Conservation (phyloP, 1,284 basidiomycete species). For the Melanopsichium pennsylvanicum region DNA sequence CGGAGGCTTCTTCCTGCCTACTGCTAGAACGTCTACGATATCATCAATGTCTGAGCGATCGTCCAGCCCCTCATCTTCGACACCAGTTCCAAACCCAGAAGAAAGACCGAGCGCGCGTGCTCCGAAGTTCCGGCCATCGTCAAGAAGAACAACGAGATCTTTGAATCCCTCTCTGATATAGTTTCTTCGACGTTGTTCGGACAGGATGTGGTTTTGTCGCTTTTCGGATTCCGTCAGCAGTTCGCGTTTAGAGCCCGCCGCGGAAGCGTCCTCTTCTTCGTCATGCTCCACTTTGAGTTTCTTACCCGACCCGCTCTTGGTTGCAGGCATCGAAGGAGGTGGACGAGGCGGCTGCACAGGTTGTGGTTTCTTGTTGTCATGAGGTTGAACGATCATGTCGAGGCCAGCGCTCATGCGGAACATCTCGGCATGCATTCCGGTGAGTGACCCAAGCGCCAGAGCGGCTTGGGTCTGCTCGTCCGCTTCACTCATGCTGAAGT, state of each 20-base stretch:
- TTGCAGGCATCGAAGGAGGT: background rate
- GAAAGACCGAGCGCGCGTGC: conserved; percentile 62
- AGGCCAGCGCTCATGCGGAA: conserved; percentile 47
- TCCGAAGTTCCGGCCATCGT: conserved; percentile 58
- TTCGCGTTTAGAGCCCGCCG: conserved; percentile 37
- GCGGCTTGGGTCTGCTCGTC: conserved; percentile 46
- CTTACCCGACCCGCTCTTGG: conserved; percentile 30
- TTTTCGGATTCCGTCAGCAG: conserved; percentile 59
- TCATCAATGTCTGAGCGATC: conserved; percentile 60
- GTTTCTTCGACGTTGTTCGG: conserved; percentile 62
- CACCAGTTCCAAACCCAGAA: conserved; percentile 61
- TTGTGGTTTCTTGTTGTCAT: background rate
- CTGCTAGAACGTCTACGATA: conserved; percentile 45
- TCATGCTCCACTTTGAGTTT: conserved; percentile 55
- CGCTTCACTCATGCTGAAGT: conserved; percentile 25
- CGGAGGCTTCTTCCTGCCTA: conserved; percentile 48
- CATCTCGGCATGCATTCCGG: conserved; percentile 49
- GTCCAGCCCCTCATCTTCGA: conserved; percentile 63
- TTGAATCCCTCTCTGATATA: conserved; percentile 64
- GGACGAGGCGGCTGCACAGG: conserved; percentile 9
- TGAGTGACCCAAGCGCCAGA: conserved; percentile 30
- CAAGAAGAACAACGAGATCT: conserved; percentile 61
- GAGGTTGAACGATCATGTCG: conserved; percentile 16
- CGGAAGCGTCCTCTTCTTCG: conserved; percentile 22
- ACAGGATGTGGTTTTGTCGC: conserved; percentile 60